A percentile compares a stretch with the other conserved stretches of the same genome.
These are phyloP conservation scores for Amanita inopinata DNA, from an alignment of 768 basidiomycete species.

Conservation along the genomic window DNA sequence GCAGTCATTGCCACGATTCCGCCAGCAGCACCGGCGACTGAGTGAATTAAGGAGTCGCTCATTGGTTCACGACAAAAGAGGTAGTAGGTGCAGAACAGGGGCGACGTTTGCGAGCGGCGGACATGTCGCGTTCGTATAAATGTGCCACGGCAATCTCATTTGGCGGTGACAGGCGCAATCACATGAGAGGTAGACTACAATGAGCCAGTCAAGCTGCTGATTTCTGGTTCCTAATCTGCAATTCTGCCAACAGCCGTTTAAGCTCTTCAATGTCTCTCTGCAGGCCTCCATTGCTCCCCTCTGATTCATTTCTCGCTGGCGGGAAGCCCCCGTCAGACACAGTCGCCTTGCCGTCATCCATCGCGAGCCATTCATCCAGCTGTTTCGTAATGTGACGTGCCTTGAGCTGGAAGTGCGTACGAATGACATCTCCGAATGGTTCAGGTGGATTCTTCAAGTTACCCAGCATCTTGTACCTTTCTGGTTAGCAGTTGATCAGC, in stretches of 20 bases:
- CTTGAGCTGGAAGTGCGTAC: conserved; percentile 86
- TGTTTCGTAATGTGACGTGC: conserved; percentile 58
- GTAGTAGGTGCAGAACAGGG: neutral
- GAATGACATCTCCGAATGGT: conserved; percentile 80
- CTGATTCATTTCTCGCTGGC: conserved; percentile 22
- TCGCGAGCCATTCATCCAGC: conserved; percentile 66
- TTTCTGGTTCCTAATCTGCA: conserved; percentile 19
- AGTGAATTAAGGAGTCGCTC: conserved; percentile 79
- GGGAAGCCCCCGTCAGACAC: conserved; percentile 42
- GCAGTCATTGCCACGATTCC: conserved; percentile 88
- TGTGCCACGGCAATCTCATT: neutral
- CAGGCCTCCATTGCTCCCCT: conserved; percentile 49
- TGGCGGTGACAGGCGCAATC: conserved; percentile 1
- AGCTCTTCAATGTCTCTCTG: conserved; percentile 65
- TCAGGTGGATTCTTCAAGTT: conserved; percentile 76
- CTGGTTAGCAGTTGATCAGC: neutral
- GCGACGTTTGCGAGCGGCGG: no score
- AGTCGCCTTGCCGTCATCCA: conserved; percentile 64
- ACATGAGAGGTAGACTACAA: neutral
- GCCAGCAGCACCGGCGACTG: conserved; percentile 82
- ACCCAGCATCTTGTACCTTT: conserved; percentile 63
- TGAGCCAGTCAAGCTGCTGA: conserved; percentile 3
- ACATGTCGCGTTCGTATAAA: neutral
- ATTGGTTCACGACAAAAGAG: conserved; percentile 25
- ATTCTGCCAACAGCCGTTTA: conserved; percentile 44